phyloP scores from a whole-genome alignment of 2,329 filamentous ascomycete genomes.

The Ascochyta pisi region DNA sequence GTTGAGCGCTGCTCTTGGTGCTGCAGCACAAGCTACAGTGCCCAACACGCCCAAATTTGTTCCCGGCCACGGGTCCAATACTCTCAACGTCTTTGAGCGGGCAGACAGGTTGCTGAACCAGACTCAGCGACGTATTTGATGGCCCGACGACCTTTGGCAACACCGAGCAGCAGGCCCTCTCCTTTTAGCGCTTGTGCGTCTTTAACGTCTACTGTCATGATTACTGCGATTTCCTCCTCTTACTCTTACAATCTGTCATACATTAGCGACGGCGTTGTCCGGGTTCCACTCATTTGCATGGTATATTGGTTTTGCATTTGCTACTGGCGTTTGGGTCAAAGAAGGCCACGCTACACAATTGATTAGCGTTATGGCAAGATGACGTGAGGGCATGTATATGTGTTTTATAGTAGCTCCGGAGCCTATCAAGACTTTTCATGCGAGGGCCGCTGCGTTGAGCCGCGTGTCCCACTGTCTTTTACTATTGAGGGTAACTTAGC shows the following conservation, averaged over 20 bases:
- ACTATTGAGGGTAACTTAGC: too few relatives aligned
- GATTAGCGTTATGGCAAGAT: conserved; percentile 8
- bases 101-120: conserved; percentile 44
- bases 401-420: too few relatives aligned
- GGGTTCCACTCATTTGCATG: conserved; percentile 20
- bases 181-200: neutral
- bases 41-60: conserved; percentile 61
- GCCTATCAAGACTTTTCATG: too few relatives aligned
- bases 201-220: neutral
- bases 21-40: conserved; percentile 88
- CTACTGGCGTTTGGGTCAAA: conserved; percentile 2
- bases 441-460: too few relatives aligned
- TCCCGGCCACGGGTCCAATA: conserved; percentile 29
- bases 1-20: conserved; percentile 85
- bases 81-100: conserved; percentile 46
- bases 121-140: conserved; percentile 39
- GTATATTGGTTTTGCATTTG: conserved; percentile 11
- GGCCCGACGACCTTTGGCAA: too few relatives aligned
- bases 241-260: conserved; percentile 5
- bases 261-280: conserved; percentile 19
- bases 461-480: too few relatives aligned
- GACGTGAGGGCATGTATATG: conserved; percentile 3
- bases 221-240: neutral
- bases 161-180: neutral
- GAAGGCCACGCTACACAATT: neutral